phyloP scores from a whole-genome alignment of 768 basidiomycete species.

The Lactarius trivialis region DNA sequence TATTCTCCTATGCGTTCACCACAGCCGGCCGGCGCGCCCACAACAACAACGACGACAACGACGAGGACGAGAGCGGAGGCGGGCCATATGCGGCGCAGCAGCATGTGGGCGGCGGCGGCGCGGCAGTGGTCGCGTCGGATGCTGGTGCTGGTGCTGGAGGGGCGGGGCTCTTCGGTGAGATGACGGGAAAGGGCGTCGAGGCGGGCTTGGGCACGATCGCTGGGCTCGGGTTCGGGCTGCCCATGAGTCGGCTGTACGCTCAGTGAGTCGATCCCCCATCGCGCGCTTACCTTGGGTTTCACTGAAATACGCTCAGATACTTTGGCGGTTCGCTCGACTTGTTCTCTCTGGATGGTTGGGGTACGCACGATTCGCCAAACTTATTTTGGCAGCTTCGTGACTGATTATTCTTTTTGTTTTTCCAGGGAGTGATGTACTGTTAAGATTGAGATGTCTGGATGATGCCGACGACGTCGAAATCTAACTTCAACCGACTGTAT shows the following conservation, averaged over 20 bases:
- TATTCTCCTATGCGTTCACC: conserved; percentile 91
- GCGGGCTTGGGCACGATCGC: conserved; percentile 86
- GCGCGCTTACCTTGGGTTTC: background rate
- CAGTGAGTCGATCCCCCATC: conserved; percentile 33
- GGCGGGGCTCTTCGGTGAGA: conserved; percentile 65
- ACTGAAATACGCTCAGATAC: conserved; percentile 43
- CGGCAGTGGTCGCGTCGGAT: conserved; percentile 48
- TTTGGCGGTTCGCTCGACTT: conserved; percentile 84
- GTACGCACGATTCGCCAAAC: conserved; percentile 33
- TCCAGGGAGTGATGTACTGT: conserved; percentile 45
- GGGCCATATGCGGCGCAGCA: conserved; percentile 78
- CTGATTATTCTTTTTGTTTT: conserved; percentile 7
- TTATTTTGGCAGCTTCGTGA: background rate
- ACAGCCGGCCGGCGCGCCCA: conserved; percentile 53
- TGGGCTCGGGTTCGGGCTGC: conserved; percentile 80
- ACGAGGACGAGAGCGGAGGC: conserved; percentile 32
- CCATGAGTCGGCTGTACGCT: conserved; percentile 72
- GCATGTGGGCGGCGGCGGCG: conserved; percentile 65
- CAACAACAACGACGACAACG: conserved; percentile 35
- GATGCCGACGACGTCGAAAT: conserved; percentile 48
- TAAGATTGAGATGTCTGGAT: conserved; percentile 49
- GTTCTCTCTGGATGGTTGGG: conserved; percentile 79
- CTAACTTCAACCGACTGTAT: conserved; percentile 22
- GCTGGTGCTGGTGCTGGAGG: conserved; percentile 32
- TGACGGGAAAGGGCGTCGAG: conserved; percentile 69